Base-by-base conservation (phyloP, 306 rosid species). In the Castanea sativa region DNA sequence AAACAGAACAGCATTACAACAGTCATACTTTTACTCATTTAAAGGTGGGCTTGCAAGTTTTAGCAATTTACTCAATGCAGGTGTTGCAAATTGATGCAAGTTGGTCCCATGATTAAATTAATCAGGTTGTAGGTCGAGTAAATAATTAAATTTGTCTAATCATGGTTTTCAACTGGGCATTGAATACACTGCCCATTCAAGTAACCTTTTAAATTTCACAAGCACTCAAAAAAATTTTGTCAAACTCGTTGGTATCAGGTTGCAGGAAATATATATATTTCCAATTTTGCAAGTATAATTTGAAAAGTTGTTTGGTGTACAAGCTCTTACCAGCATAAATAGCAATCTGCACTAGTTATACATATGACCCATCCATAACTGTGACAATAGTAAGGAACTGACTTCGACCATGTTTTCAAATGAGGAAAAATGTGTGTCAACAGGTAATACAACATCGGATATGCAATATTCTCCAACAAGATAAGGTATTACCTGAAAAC, bases 401-500 rank as follows among this genome's bases (percentile, higher is more conserved):
- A 63, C 20, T 29, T 13, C 16, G 6, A 27, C 13, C 30, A 5
- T 33, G 12, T 49, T 49, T 49, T 49, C 53, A 11, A 49, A 49
- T 49, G 53, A 12, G 14, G 53, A 49, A 49, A 49, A 49, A 49
- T 49, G n/a, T 21, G 8, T 6, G n/a, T 27, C 64, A 59, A 59
- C 32, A 10, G 65, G 16, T 11, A 20, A 20, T 23, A 23, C 23
- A 5, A 63, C 6, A 29, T 15, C 4, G 6, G 29, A 29, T 4
- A 41, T n/a, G 35, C 27, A 55, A 43, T 51, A n/a, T 20, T 45
- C 75, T 67, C 56, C 9, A 12, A 19, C 45, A 67, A 61, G 76
- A 52, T 55, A 18, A 19, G 23, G 61, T 18, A 72, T 80, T 87
- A 94, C 99, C 97, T 94, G 97, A 76, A 91, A 85, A 60, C 91